A percentile compares a stretch with the other conserved stretches of the same genome.
Evolutionary conservation across 805 yeast genomes (phyloP).

Genomic region (Pichia sporocuriosa): DNA sequence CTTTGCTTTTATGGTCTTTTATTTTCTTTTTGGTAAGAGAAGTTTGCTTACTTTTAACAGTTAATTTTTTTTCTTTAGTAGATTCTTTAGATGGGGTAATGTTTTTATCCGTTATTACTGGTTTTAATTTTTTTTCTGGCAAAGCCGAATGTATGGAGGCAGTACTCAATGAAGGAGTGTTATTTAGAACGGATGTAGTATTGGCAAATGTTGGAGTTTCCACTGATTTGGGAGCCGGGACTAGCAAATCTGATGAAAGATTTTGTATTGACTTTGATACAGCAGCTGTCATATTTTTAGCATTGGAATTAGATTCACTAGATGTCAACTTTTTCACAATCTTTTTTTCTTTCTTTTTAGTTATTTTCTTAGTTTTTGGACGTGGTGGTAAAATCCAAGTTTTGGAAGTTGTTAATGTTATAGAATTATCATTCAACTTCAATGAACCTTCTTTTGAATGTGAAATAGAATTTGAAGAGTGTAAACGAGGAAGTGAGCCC

Average conservation of each 20-base stretch:
- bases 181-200: no score
- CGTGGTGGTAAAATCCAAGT: conserved; percentile 54
- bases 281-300: neutral
- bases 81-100: no score
- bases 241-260: neutral
- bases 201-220: no score
- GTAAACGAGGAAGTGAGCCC: conserved; percentile 3
- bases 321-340: neutral
- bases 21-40: neutral
- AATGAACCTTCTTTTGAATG: neutral
- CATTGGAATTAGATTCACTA: no score
- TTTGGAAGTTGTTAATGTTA: conserved; percentile 18
- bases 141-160: no score
- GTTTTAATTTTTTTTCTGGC: no score
- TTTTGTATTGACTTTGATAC: neutral
- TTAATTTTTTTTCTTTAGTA: neutral
- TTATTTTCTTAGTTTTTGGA: conserved; percentile 32
- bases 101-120: no score
- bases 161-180: no score
- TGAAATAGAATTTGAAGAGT: neutral
- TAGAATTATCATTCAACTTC: conserved; percentile 5
- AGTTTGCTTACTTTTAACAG: neutral
- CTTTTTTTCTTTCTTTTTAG: conserved; percentile 11
- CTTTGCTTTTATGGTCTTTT: neutral
- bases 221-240: no score